Percentiles rank a stretch among this genome's conserved stretches.
Evolutionary conservation across 176 grass and related monocot species (phyloP).

Genomic region (Carex kokanica): DNA sequence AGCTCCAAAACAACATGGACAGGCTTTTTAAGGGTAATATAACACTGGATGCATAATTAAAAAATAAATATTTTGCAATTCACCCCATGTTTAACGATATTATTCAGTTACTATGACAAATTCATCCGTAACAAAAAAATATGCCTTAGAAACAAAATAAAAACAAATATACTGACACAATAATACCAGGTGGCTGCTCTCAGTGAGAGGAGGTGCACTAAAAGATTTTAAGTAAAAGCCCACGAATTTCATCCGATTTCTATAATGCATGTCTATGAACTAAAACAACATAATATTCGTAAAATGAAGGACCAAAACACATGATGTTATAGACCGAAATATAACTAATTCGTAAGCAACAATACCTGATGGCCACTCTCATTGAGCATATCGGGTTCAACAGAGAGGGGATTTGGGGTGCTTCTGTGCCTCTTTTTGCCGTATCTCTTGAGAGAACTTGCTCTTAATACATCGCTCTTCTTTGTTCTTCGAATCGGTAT

Average conservation of each 20-base stretch:
- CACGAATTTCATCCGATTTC: background rate
- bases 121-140: no score
- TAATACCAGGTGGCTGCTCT: background rate
- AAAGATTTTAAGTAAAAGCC: background rate
- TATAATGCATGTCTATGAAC: background rate
- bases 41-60: background rate
- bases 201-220: background rate
- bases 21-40: background rate
- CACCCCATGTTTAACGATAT: background rate
- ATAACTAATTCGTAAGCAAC: background rate
- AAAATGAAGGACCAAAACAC: background rate
- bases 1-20: background rate
- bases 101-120: background rate
- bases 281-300: background rate
- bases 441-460: constrained; percentile 42
- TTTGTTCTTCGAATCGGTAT: constrained; percentile 41
- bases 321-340: background rate
- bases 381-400: constrained; percentile 36
- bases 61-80: background rate
- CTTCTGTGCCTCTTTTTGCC: constrained; percentile 38
- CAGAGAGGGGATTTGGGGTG: constrained; percentile 29
- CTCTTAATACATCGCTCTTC: constrained; percentile 34
- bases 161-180: background rate
- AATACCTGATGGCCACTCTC: constrained; percentile 50
- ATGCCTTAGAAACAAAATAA: background rate